A percentile compares a stretch with the other conserved stretches of the same genome.
Evolutionary conservation across 2,329 filamentous ascomycete genomes (phyloP).

Genomic region (Sporothrix protearum): DNA sequence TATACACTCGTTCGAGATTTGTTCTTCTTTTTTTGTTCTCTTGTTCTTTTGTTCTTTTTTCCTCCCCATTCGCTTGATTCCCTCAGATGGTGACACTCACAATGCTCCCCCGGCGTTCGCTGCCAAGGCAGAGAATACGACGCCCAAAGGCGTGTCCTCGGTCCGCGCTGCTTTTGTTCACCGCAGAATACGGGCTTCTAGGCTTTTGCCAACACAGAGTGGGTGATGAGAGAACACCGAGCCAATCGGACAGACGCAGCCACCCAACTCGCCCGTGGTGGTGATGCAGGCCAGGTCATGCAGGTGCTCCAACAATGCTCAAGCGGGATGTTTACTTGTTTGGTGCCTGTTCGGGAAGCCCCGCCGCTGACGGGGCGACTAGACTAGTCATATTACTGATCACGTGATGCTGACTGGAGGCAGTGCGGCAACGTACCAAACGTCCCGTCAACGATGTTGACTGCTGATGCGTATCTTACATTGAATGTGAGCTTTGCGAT

Average conservation of each 20-base stretch:
- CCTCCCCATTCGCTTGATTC: not conserved
- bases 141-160: not conserved
- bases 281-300: not conserved
- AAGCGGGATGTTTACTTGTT: constrained; percentile 19
- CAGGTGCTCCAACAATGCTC: not conserved
- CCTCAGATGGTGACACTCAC: not conserved
- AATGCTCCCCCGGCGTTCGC: not conserved
- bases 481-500: not conserved
- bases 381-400: constrained; percentile 6
- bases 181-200: not conserved
- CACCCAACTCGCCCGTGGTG: not conserved
- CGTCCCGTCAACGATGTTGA: not conserved
- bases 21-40: not conserved
- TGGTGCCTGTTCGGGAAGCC: constrained; percentile 11
- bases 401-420: not conserved
- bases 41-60: not conserved
- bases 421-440: not conserved
- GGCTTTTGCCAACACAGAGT: not conserved
- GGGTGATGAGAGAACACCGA: not conserved
- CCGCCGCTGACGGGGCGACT: constrained; percentile 21
- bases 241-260: constrained; percentile 10
- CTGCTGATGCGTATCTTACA: too few relatives aligned
- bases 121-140: not conserved
- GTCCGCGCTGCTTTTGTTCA: not conserved
- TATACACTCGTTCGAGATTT: not conserved